These are phyloP conservation scores for Cladosporium austrohemisphaericum DNA, from an alignment of 2,329 filamentous ascomycete species.

Conservation along the genomic window DNA sequence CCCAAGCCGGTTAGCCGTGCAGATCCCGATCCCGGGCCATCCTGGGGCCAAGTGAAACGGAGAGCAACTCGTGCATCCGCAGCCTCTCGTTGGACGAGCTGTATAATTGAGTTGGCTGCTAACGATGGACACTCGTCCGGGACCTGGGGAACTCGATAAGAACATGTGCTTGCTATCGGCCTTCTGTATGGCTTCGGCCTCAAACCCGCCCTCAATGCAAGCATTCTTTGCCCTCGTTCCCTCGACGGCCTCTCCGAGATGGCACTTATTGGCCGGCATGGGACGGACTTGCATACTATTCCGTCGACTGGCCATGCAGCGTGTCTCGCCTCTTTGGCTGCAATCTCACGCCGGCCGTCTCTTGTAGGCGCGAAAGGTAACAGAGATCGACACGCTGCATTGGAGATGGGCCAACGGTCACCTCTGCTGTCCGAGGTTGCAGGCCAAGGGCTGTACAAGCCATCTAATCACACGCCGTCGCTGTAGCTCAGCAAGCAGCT, in stretches of 20 bases:
- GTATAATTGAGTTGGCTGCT: slow-evolving; percentile 6
- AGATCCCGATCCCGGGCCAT: background rate
- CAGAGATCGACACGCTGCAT: slow-evolving; percentile 11
- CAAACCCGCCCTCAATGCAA: background rate
- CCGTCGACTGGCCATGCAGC: background rate
- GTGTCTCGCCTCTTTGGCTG: slow-evolving; percentile 11
- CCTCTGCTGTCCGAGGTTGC: slow-evolving; percentile 1
- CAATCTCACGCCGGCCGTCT: slow-evolving; percentile 1
- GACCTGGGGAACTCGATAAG: background rate
- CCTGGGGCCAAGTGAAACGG: slow-evolving; percentile 9
- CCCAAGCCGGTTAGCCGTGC: slow-evolving; percentile 8
- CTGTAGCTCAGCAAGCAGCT: background rate
- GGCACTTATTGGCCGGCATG: background rate
- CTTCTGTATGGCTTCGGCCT: slow-evolving; percentile 4
- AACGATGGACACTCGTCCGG: background rate
- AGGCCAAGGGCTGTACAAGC: slow-evolving; percentile 2
- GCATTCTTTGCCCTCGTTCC: too few species aligned
- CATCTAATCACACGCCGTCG: slow-evolving; percentile 8
- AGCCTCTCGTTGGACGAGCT: slow-evolving; percentile 5
- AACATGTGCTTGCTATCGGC: slow-evolving; percentile 7
- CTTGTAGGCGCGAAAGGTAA: slow-evolving; percentile 3
- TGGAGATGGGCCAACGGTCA: background rate
- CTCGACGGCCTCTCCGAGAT: background rate
- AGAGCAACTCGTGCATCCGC: background rate
- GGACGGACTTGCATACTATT: slow-evolving; percentile 1